A percentile compares a stretch with the other conserved stretches of the same genome.
Conservation (phyloP, 805 yeast genomes). For the Citeromyces matritensis region DNA sequence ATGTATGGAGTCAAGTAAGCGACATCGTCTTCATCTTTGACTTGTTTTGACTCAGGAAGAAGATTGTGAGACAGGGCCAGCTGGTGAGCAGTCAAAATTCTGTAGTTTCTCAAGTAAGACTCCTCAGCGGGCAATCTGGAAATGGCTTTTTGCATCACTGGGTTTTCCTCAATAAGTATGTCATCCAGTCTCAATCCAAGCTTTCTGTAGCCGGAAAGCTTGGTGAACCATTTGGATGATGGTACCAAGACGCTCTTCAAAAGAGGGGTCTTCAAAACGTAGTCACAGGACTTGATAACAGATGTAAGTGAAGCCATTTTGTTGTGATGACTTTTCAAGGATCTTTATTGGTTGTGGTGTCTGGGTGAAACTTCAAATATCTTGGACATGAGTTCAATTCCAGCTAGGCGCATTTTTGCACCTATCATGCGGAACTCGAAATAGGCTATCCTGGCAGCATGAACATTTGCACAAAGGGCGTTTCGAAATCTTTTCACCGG, state of each 20-base stretch:
- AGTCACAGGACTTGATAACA: slow-evolving; percentile 62
- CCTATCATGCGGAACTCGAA: no score
- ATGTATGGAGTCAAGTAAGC: slow-evolving; percentile 81
- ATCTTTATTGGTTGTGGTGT: no score
- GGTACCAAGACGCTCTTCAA: slow-evolving; percentile 70
- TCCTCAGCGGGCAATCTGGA: slow-evolving; percentile 76
- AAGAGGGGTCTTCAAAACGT: slow-evolving; percentile 65
- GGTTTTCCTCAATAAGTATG: slow-evolving; percentile 75
- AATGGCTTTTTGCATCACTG: slow-evolving; percentile 75
- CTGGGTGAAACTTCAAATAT: no score
- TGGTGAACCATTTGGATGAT: slow-evolving; percentile 56
- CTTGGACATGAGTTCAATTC: no score
- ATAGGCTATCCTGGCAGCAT: no score
- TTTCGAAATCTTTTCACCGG: no score
- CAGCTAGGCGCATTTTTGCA: no score
- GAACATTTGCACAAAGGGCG: no score
- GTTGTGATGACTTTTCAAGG: not conserved
- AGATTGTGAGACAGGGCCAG: slow-evolving; percentile 70
- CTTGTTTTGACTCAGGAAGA: slow-evolving; percentile 66
- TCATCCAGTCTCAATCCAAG: slow-evolving; percentile 89
- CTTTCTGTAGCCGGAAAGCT: slow-evolving; percentile 84
- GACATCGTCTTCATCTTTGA: slow-evolving; percentile 66
- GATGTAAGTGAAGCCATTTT: slow-evolving; percentile 49
- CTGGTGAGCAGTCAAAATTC: slow-evolving; percentile 89
- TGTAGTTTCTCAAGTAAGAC: slow-evolving; percentile 81